Base-by-base conservation (phyloP, 805 yeast species). In the Pichia cabralensis region DNA sequence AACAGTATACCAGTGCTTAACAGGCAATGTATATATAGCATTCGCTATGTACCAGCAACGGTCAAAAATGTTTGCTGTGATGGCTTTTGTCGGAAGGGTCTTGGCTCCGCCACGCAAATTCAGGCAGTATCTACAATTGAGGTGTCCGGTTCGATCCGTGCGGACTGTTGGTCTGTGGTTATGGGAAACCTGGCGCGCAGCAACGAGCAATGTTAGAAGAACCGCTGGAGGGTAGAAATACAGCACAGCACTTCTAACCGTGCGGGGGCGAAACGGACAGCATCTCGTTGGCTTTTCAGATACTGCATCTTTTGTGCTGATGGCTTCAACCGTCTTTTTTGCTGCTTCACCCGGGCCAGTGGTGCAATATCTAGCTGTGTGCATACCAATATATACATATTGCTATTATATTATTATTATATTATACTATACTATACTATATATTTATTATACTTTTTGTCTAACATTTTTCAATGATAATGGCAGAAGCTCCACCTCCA, bases 401-500 rank as follows among this genome's bases (percentile, higher is more conserved):
- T n/a, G n/a, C n/a, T n/a, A n/a, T n/a, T n/a, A n/a, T n/a, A n/a
- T n/a, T n/a, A n/a, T n/a, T n/a, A n/a, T n/a, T n/a, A n/a, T n/a
- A n/a, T n/a, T n/a, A n/a, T n/a, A n/a, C n/a, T n/a, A n/a, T n/a
- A n/a, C n/a, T n/a, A n/a, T n/a, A n/a, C n/a, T n/a, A n/a, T n/a
- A n/a, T n/a, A n/a, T n/a, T n/a, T n/a, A n/a, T n/a, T n/a, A n/a
- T n/a, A n/a, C n/a, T n/a, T n/a, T n/a, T n/a, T n/a, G n/a, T 5
- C 40, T 58, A 70, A 29, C 75, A 52, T 50, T 67, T 75, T 67
- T 88, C 95, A 50, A 92, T 73, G 42, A 92, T 84, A 51, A 92
- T 67, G 18, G 97, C 79, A 37, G 95, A 80, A 32, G 96, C 97
- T 58, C 98, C 99, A 58, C 99, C 99, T 53, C 99, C 99, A 68